Evolutionary conservation across 495 filamentous ascomycete genomes (phyloP), one percentile per base, ranked within the genome.

Genomic region (Parachaetomium inaequale): DNA sequence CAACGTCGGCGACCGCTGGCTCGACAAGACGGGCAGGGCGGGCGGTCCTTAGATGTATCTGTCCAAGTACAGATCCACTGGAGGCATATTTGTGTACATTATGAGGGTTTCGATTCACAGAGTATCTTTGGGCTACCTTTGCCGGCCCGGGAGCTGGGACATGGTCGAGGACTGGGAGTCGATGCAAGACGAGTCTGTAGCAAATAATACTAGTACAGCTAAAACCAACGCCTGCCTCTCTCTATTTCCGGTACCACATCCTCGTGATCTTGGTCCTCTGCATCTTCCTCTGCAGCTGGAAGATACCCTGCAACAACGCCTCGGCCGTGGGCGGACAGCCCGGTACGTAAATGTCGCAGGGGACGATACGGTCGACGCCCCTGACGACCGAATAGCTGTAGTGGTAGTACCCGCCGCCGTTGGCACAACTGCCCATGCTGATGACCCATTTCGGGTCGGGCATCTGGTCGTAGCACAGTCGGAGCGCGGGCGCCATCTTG

Each of bases 391-490:
- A 87, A 79, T 96, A 96, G 72, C 87, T 90, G 76, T 96, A 95
- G 74, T 96, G 92, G 69, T 96, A 96, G 75, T 96, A 96, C 46
- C 92, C 92, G 56, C 92, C 92, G 59, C 92, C 92, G 74, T 96
- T 96, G 63, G 92, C 92, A 72, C 92, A 96, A 64, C 84, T 88
- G 7, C 92, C 92, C 92, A 96, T 96, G 61, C 84, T 88, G 71
- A 96, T 86, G 32, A 96, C 92, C 92, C 92, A 96, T 66, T 87
- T 80, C 26, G 93, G 93, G 31, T 97, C 93, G 34, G 93, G 93
- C 93, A 97, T 97, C 78, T 97, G 93, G 78, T 97, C 93, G 74
- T 97, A 97, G 34, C 96, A 91, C 75, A 95, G 92, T 66, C 93
- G 81, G 71, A 97, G 82, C 45, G 93, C 93, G 29, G 92, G 90